Evolutionary conservation across 1,284 basidiomycete genomes (phyloP).

Genomic region (Phellopilus nigrolimitatus): DNA sequence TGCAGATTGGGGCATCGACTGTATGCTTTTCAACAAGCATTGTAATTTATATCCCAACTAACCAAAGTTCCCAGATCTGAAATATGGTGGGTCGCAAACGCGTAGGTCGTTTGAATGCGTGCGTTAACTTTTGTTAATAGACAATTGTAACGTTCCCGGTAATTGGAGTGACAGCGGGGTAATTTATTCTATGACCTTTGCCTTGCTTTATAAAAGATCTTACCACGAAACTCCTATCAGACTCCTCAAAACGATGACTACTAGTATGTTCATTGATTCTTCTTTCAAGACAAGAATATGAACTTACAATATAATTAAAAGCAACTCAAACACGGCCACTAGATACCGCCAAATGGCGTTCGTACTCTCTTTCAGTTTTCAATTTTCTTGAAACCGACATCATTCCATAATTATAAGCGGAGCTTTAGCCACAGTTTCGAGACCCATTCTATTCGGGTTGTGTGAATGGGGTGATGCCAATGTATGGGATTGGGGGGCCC

Average conservation of each 20-base stretch:
- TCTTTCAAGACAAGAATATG: background rate
- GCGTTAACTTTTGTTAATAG: too few relatives aligned
- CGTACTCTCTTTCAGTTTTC: slow-evolving; percentile 22
- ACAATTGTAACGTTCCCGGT: slow-evolving; percentile 50
- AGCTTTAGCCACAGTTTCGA: slow-evolving; percentile 37
- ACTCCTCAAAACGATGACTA: slow-evolving; percentile 39
- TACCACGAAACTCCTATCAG: slow-evolving; percentile 25
- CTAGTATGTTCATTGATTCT: slow-evolving; percentile 36
- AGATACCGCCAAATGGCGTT: slow-evolving; percentile 53
- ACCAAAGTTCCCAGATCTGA: slow-evolving; percentile 37
- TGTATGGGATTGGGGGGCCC: slow-evolving; percentile 52
- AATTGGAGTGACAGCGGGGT: slow-evolving; percentile 47
- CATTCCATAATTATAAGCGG: background rate
- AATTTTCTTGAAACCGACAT: slow-evolving; percentile 1
- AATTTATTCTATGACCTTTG: background rate
- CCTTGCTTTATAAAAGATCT: background rate
- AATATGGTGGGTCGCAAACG: slow-evolving; percentile 50
- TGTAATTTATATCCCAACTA: background rate
- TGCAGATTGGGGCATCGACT: slow-evolving; percentile 50
- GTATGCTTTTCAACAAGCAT: slow-evolving; percentile 23
- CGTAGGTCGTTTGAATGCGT: too few relatives aligned
- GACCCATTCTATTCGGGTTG: slow-evolving; percentile 43
- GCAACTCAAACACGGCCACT: slow-evolving; percentile 52
- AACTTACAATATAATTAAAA: slow-evolving; percentile 21
- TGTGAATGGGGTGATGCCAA: slow-evolving; percentile 50